A percentile compares a stretch with the other conserved stretches of the same genome.
phyloP scores from a whole-genome alignment of 2,329 filamentous ascomycete species.

The Calonectria leucothoes region DNA sequence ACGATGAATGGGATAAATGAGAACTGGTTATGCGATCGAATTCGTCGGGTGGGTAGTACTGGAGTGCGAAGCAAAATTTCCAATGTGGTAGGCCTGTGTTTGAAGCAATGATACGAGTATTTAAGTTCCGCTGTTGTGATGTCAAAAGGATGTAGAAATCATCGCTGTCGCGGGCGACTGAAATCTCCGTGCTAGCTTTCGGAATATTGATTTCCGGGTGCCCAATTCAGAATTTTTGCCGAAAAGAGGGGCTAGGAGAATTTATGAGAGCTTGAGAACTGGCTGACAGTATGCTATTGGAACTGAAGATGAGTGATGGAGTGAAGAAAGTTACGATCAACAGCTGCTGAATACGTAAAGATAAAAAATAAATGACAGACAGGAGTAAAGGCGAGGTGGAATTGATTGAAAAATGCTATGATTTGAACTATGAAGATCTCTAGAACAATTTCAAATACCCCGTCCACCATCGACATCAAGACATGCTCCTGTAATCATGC shows the following conservation, averaged over 20 bases:
- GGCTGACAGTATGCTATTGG: background rate
- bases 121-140: background rate
- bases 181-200: background rate
- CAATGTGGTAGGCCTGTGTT: background rate
- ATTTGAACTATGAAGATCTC: background rate
- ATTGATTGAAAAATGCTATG: background rate
- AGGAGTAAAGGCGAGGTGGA: no score
- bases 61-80: background rate
- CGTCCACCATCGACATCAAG: slow-evolving; percentile 10
- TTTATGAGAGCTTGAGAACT: background rate
- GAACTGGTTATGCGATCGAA: background rate
- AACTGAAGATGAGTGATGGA: background rate
- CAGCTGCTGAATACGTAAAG: background rate
- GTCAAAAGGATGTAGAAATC: background rate
- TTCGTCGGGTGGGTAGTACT: background rate
- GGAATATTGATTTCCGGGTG: background rate
- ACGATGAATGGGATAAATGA: background rate
- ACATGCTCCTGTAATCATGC: slow-evolving; percentile 7
- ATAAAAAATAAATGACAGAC: background rate
- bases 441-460: background rate
- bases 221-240: background rate
- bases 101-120: background rate
- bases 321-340: background rate
- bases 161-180: background rate
- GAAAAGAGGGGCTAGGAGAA: background rate